phyloP scores from a whole-genome alignment of 345 rosid genomes.

The Eucalyptus cladocalyx region DNA sequence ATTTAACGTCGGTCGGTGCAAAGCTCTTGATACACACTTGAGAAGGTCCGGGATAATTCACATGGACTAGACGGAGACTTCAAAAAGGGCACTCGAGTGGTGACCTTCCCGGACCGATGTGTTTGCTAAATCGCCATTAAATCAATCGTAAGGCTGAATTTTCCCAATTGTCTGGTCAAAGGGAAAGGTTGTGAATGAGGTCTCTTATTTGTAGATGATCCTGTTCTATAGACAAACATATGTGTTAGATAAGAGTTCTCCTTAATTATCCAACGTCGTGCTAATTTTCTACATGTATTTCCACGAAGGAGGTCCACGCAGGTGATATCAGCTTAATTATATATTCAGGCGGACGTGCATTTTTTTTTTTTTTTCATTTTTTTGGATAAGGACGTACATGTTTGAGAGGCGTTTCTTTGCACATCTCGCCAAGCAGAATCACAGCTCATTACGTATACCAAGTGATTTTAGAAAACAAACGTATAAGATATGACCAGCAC shows the following conservation, averaged over 20 bases:
- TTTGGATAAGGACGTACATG: not conserved
- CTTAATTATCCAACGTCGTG: not conserved
- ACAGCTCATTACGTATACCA: not conserved
- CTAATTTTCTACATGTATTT: not conserved
- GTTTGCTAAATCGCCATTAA: no score
- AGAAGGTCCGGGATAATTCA: not conserved
- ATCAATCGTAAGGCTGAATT: no score
- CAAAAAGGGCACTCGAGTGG: no score
- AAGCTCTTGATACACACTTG: no score
- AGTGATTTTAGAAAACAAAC: not conserved
- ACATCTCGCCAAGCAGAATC: not conserved
- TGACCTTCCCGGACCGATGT: no score
- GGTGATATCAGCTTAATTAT: not conserved
- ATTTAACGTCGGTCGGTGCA: no score
- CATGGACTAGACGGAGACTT: not conserved
- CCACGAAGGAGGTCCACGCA: not conserved
- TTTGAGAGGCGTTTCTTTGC: not conserved
- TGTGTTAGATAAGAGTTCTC: not conserved
- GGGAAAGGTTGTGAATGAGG: not conserved
- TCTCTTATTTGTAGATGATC: not conserved
- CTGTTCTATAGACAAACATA: no score
- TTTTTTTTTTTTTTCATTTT: no score
- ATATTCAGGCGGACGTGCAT: not conserved
- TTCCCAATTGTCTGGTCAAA: not conserved
- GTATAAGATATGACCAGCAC: not conserved